Evolutionary conservation across 2,329 filamentous ascomycete genomes (phyloP).

Genomic region (Orbilia brochopaga): DNA sequence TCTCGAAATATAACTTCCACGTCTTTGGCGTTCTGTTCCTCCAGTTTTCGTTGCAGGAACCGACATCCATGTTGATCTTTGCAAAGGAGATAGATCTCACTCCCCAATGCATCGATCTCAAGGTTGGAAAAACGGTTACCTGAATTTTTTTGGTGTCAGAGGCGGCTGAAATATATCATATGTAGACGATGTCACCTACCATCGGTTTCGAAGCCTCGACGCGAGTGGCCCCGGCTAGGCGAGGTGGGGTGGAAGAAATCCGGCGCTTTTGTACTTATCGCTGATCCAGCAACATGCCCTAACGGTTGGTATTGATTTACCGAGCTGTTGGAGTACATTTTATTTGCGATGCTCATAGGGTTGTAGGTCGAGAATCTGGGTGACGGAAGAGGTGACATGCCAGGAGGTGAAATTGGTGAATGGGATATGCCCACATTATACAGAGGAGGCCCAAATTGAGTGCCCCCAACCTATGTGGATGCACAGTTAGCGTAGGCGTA

Average conservation of each 20-base stretch:
- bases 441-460: conserved; percentile 54
- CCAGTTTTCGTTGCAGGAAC: conserved; percentile 95
- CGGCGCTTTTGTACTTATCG: conserved; percentile 9
- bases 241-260: conserved; percentile 40
- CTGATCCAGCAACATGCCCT: conserved; percentile 32
- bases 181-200: neutral
- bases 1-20: conserved; percentile 93
- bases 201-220: conserved; percentile 37
- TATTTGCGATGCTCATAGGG: conserved; percentile 53
- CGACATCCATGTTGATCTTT: conserved; percentile 98
- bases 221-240: conserved; percentile 49
- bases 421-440: conserved; percentile 50
- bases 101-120: conserved; percentile 77
- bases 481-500: conserved; percentile 1
- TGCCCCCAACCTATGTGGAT: conserved; percentile 36
- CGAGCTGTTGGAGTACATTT: conserved; percentile 52
- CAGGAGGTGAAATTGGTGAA: conserved; percentile 53
- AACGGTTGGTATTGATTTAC: conserved; percentile 53
- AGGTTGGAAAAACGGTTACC: conserved; percentile 80
- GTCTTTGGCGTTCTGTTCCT: conserved; percentile 82
- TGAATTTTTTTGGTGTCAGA: conserved; percentile 55
- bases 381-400: conserved; percentile 54
- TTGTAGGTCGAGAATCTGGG: conserved; percentile 54
- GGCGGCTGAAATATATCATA: conserved; percentile 53
- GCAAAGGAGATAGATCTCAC: conserved; percentile 86